Evolutionary conservation across 345 rosid species (phyloP).

Genomic region (Populus pruinosa): DNA sequence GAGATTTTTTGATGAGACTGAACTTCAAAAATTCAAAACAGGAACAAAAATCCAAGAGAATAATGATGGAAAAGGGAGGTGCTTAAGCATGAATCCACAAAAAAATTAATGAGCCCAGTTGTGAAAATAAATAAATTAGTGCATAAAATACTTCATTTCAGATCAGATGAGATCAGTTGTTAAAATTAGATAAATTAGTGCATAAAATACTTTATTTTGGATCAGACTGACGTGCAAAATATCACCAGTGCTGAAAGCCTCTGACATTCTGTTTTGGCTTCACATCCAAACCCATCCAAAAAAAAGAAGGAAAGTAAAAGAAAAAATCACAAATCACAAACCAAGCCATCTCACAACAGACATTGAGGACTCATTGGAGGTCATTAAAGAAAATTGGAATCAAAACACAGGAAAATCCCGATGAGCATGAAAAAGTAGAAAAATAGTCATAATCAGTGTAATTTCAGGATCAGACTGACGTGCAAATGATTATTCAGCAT

Average conservation of each 20-base stretch:
- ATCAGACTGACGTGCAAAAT: conserved; percentile 1
- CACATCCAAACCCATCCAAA: conserved; percentile 15
- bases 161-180: no score
- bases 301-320: not conserved
- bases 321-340: not conserved
- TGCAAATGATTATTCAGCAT: conserved; percentile 53
- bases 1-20: no score
- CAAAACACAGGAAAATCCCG: no score
- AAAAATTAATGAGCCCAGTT: no score
- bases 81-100: no score
- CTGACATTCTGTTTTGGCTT: conserved; percentile 13
- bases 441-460: not conserved
- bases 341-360: not conserved
- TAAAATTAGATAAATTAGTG: no score
- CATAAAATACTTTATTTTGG: not conserved
- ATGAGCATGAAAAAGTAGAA: not conserved
- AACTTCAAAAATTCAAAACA: no score
- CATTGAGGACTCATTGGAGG: not conserved
- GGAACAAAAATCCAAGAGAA: no score
- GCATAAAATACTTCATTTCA: no score
- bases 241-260: conserved; percentile 28
- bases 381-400: no score
- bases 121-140: no score
- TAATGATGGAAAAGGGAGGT: no score
- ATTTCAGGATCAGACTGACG: conserved; percentile 60